Evolutionary conservation across 768 basidiomycete genomes (phyloP).

Genomic region (Mycena kentingensis): DNA sequence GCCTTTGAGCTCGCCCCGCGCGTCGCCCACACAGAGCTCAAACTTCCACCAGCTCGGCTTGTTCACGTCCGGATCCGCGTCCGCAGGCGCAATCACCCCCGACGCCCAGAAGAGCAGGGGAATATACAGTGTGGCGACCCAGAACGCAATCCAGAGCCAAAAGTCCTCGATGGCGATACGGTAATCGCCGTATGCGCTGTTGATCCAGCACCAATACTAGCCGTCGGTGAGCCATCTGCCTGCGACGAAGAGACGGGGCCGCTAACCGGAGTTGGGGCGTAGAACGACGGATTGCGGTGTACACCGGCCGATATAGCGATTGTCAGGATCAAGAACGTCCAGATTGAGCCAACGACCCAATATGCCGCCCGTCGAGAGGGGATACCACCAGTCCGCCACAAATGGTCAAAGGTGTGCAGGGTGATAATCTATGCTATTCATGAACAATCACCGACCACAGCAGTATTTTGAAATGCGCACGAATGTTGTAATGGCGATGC

Average conservation of each 20-base stretch:
- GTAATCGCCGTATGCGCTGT: slow-evolving; percentile 10
- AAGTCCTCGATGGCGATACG: slow-evolving; percentile 13
- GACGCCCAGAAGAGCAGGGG: slow-evolving; percentile 9
- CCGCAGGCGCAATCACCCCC: slow-evolving; percentile 1
- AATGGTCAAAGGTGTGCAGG: slow-evolving; percentile 6
- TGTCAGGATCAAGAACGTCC: slow-evolving; percentile 7
- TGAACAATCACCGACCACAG: not conserved
- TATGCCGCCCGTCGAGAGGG: not conserved
- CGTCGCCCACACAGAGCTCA: not conserved
- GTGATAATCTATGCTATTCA: too few relatives aligned
- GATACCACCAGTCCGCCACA: slow-evolving; percentile 5
- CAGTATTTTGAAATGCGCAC: not conserved
- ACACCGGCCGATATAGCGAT: slow-evolving; percentile 2
- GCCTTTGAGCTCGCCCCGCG: not conserved
- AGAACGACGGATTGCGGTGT: slow-evolving; percentile 2
- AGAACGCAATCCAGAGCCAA: slow-evolving; percentile 19
- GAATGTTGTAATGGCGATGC: slow-evolving; percentile 9
- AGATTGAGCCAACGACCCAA: slow-evolving; percentile 1
- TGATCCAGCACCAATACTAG: slow-evolving; percentile 22
- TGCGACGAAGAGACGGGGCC: too few relatives aligned
- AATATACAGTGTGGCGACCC: slow-evolving; percentile 7
- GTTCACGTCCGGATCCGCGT: too few relatives aligned
- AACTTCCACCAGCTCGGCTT: slow-evolving; percentile 17
- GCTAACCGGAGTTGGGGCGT: slow-evolving; percentile 13
- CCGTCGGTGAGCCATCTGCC: not conserved